These are phyloP conservation scores for Microbotryum lychnidis-dioicae DNA, from an alignment of 1,284 basidiomycete genomes.

Conservation along the genomic window DNA sequence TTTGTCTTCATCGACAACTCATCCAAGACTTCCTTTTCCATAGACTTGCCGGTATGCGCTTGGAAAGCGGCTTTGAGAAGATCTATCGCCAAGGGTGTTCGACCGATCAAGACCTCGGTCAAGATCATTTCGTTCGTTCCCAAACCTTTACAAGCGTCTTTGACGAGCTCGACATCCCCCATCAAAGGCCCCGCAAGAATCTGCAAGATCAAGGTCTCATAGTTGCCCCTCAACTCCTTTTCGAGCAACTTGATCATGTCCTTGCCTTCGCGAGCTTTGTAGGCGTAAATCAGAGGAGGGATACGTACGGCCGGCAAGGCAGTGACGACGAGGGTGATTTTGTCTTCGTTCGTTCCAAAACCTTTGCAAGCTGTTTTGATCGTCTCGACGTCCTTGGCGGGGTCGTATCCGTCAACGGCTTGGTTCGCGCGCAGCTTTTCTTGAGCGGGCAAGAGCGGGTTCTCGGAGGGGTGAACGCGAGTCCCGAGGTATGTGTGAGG, in stretches of 20 bases:
- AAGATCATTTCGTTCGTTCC: slow-evolving; percentile 39
- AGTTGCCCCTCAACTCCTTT: slow-evolving; percentile 38
- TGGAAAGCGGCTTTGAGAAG: slow-evolving; percentile 37
- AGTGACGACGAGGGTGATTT: slow-evolving; percentile 21
- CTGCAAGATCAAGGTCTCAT: slow-evolving; percentile 33
- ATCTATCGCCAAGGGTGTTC: slow-evolving; percentile 37
- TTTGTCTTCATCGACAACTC: slow-evolving; percentile 40
- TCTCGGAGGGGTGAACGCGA: slow-evolving; percentile 35
- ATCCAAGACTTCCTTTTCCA: slow-evolving; percentile 38
- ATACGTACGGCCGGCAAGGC: slow-evolving; percentile 36
- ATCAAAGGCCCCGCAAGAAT: slow-evolving; percentile 33
- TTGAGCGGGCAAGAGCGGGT: slow-evolving; percentile 31
- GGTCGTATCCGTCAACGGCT: slow-evolving; percentile 32
- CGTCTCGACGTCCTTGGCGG: slow-evolving; percentile 33
- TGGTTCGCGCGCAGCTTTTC: slow-evolving; percentile 18
- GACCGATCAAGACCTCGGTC: slow-evolving; percentile 37
- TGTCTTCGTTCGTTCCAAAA: slow-evolving; percentile 33
- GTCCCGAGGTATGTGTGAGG: slow-evolving; percentile 34
- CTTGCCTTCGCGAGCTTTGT: slow-evolving; percentile 37
- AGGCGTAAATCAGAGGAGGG: slow-evolving; percentile 33
- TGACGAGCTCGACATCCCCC: slow-evolving; percentile 36
- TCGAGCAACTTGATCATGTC: slow-evolving; percentile 35
- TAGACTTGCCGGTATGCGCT: slow-evolving; percentile 31
- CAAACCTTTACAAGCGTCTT: slow-evolving; percentile 36
- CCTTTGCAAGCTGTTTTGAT: slow-evolving; percentile 39